These are phyloP conservation scores for Pseudopyrenochaeta lycopersici DNA, from an alignment of 2,329 filamentous ascomycete species.

Conservation along the genomic window DNA sequence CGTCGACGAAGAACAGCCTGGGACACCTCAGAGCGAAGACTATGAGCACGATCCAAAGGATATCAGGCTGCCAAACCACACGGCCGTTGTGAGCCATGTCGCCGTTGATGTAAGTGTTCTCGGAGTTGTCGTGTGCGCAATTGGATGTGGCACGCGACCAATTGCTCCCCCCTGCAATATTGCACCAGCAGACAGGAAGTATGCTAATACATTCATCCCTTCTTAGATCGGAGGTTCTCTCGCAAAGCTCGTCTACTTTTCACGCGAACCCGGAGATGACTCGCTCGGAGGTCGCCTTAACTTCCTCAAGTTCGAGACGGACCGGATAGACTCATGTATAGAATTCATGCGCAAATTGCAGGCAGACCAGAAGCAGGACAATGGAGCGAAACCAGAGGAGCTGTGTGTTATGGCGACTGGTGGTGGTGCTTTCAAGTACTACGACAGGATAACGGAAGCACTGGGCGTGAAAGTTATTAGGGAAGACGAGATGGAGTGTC, in stretches of 20 bases:
- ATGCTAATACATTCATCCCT: slow-evolving; percentile 26
- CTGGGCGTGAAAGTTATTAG: slow-evolving; percentile 87
- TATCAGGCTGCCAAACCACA: slow-evolving; percentile 96
- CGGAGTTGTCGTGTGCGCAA: slow-evolving; percentile 18
- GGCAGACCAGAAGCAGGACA: slow-evolving; percentile 78
- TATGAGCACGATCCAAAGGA: slow-evolving; percentile 83
- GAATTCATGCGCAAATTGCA: slow-evolving; percentile 89
- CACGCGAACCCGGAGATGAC: slow-evolving; percentile 80
- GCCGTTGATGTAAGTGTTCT: slow-evolving; percentile 82
- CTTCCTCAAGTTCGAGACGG: slow-evolving; percentile 96
- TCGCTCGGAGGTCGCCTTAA: slow-evolving; percentile 90
- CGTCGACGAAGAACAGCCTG: slow-evolving; percentile 73
- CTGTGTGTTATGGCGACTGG: slow-evolving; percentile 95
- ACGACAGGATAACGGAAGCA: slow-evolving; percentile 85
- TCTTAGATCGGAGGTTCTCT: slow-evolving; percentile 90
- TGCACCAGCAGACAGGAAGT: background rate
- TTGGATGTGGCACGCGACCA: slow-evolving; percentile 24
- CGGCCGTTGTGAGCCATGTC: slow-evolving; percentile 93
- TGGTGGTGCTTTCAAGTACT: slow-evolving; percentile 95
- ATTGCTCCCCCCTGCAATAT: background rate
- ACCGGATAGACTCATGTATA: slow-evolving; percentile 91
- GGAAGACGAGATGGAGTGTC: slow-evolving; percentile 98
- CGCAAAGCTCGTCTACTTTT: slow-evolving; percentile 97
- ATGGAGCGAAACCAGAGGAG: slow-evolving; percentile 75
- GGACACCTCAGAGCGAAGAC: slow-evolving; percentile 60